phyloP scores from a whole-genome alignment of 2,329 filamentous ascomycete species.

The Fusarium globosum region DNA sequence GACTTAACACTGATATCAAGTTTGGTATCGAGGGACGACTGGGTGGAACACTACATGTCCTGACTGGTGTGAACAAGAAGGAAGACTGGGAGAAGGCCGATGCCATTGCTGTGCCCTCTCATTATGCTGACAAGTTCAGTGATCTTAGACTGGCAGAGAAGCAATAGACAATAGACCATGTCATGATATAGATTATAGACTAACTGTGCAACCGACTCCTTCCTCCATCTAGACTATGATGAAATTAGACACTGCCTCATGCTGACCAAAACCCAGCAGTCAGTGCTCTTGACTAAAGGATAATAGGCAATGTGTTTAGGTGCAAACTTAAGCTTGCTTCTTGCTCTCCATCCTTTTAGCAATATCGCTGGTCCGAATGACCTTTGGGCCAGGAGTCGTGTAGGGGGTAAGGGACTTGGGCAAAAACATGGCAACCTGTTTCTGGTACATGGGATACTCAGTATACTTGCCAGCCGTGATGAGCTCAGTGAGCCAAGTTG shows the following conservation, averaged over 20 bases:
- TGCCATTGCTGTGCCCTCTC: conserved; percentile 77
- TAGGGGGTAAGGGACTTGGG: conserved; percentile 66
- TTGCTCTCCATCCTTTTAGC: conserved; percentile 58
- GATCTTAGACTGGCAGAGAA: conserved; percentile 67
- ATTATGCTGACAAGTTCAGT: conserved; percentile 85
- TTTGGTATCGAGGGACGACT: conserved; percentile 93
- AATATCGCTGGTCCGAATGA: conserved; percentile 64
- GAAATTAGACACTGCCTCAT: background rate
- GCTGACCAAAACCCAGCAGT: background rate
- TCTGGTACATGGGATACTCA: conserved; percentile 87
- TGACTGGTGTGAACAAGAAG: conserved; percentile 90
- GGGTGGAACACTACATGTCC: conserved; percentile 88
- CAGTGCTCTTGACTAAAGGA: background rate
- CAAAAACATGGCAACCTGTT: conserved; percentile 83
- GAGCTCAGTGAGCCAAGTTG: conserved; percentile 86
- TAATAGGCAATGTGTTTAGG: background rate
- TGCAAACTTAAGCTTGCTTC: conserved; percentile 38
- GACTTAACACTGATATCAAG: conserved; percentile 93
- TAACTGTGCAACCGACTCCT: conserved; percentile 6
- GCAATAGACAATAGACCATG: conserved; percentile 23
- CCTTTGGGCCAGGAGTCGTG: conserved; percentile 55
- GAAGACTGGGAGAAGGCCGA: conserved; percentile 81
- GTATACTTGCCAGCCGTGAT: conserved; percentile 86
- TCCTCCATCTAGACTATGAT: background rate
- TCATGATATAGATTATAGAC: conserved; percentile 35